These are phyloP conservation scores for Melampsora americana DNA, from an alignment of 1,284 basidiomycete genomes.

Conservation along the genomic window DNA sequence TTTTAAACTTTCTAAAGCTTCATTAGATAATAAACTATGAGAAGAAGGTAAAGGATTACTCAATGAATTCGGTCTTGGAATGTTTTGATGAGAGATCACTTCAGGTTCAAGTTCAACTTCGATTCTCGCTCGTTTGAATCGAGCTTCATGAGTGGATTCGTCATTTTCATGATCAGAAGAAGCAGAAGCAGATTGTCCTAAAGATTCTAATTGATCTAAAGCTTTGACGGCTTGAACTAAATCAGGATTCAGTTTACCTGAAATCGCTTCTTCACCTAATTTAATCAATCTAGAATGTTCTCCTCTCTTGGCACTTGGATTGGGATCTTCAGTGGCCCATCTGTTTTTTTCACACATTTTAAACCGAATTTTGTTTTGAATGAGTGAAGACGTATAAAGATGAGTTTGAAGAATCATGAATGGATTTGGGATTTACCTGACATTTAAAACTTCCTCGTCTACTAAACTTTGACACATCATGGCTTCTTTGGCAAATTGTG, in stretches of 20 bases:
- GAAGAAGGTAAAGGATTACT: constrained; percentile 54
- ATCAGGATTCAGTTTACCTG: constrained; percentile 68
- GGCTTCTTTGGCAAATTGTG: constrained; percentile 96
- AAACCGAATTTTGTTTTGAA: not conserved
- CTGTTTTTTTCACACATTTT: constrained; percentile 30
- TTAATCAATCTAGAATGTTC: constrained; percentile 78
- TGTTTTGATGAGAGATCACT: constrained; percentile 62
- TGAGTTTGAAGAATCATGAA: not conserved
- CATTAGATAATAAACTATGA: constrained; percentile 33
- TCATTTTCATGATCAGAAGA: constrained; percentile 42
- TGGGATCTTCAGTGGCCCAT: constrained; percentile 96
- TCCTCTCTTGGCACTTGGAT: constrained; percentile 76
- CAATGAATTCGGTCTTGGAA: constrained; percentile 68
- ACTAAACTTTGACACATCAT: constrained; percentile 98
- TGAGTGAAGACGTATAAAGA: not conserved
- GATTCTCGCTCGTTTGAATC: constrained; percentile 34
- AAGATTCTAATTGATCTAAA: constrained; percentile 48
- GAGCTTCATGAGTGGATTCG: constrained; percentile 42
- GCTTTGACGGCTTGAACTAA: constrained; percentile 69
- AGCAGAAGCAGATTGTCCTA: no score
- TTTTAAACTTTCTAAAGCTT: constrained; percentile 24
- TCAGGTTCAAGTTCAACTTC: not conserved
- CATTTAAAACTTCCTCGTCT: constrained; percentile 95
- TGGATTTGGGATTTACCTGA: constrained; percentile 62
- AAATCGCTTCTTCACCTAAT: constrained; percentile 76